phyloP scores from a whole-genome alignment of 805 yeast species.

The Metschnikowia santaceciliae region DNA sequence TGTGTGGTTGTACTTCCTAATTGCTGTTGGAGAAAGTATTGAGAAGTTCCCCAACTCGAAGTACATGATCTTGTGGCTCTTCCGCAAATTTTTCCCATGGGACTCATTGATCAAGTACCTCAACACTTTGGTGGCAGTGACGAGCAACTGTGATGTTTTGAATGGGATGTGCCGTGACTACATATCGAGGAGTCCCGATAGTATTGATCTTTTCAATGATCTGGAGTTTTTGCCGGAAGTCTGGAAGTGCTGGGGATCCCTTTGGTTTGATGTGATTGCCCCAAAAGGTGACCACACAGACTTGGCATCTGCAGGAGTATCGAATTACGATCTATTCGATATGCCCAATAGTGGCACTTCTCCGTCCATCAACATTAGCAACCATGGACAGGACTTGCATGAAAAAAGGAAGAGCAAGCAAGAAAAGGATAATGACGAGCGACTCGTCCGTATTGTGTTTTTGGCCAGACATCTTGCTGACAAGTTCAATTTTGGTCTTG shows the following conservation, averaged over 20 bases:
- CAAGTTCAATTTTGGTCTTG: conserved; percentile 50
- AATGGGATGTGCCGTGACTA: conserved; percentile 21
- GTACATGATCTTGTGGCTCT: conserved; percentile 46
- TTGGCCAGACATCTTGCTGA: conserved; percentile 52
- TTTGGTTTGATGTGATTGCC: conserved; percentile 67
- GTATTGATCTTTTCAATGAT: conserved; percentile 49
- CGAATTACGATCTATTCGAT: conserved; percentile 52
- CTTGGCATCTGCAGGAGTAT: conserved; percentile 53
- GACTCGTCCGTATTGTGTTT: conserved; percentile 49
- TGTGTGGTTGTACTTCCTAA: conserved; percentile 72
- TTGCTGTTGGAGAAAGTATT: conserved; percentile 57
- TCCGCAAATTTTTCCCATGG: conserved; percentile 66
- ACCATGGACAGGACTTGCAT: conserved; percentile 26
- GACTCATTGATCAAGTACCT: conserved; percentile 58
- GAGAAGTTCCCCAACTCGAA: conserved; percentile 43
- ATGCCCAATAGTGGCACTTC: conserved; percentile 60
- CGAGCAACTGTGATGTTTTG: conserved; percentile 24
- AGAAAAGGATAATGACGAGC: conserved; percentile 44
- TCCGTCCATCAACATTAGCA: conserved; percentile 23
- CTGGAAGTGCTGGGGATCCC: conserved; percentile 82
- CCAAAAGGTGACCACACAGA: conserved; percentile 51
- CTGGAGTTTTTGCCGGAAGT: conserved; percentile 69
- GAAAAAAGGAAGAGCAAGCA: conserved; percentile 21
- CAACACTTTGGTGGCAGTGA: conserved; percentile 49
- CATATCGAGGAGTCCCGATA: conserved; percentile 27